Percentiles rank a stretch among this genome's conserved stretches.
Evolutionary conservation across 768 basidiomycete genomes (phyloP).

Genomic region (Suillus occidentalis): DNA sequence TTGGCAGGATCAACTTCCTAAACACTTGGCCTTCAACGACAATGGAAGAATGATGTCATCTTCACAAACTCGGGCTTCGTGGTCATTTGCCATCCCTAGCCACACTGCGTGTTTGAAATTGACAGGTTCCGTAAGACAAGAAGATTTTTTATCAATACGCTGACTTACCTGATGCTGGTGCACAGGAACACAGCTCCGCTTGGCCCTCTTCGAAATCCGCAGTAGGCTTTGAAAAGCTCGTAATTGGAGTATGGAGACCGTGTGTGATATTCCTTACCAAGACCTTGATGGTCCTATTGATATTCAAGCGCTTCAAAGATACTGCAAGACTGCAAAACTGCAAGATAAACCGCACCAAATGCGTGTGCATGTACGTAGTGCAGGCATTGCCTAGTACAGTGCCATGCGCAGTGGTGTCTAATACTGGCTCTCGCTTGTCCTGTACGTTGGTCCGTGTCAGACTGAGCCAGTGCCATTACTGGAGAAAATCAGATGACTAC

Average conservation of each 20-base stretch:
- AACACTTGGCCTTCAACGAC: not conserved
- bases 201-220: not conserved
- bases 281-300: not conserved
- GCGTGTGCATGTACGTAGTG: not conserved
- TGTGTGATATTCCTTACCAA: not conserved
- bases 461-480: not conserved
- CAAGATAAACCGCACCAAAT: not conserved
- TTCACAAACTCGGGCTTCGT: not conserved
- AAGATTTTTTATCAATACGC: not conserved
- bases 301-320: not conserved
- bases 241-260: not conserved
- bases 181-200: not conserved
- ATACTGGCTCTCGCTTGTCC: not conserved
- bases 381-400: too few relatives aligned
- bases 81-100: not conserved
- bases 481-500: not conserved
- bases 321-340: not conserved
- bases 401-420: not conserved
- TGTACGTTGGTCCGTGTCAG: not conserved
- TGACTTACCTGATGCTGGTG: not conserved
- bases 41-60: not conserved
- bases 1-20: not conserved
- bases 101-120: not conserved
- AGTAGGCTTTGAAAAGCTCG: not conserved
- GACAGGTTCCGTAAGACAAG: not conserved